Base-by-base conservation (phyloP, 192 early-diverging fungal genomes). In the Neocallimastix lanati region DNA sequence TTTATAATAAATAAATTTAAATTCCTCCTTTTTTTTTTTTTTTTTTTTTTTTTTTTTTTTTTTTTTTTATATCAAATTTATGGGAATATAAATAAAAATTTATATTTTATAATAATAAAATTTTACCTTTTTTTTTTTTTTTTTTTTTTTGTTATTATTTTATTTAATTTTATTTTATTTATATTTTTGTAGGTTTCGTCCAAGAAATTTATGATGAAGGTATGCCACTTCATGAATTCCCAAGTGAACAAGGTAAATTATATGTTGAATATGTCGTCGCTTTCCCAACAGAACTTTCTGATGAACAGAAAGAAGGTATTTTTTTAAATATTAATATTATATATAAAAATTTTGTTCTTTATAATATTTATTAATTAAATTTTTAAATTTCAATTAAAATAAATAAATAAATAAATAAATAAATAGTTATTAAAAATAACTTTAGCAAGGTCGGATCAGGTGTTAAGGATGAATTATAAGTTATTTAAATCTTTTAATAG, bases 231-330 rank as follows among this genome's bases (percentile, higher is more conserved):
- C 84, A 88, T 78, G 84, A 89, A 38, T 85, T 84, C 29, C 81
- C 87, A 12, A 83, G 85, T 18, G 87, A 93, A 77, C 82, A 87
- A 28, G 94, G 95, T 28, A 89, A 95, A 79, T 81, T 99, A 67
- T 97, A 88, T 85, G 91, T 98, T 30, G 92, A 97, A 77, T 99
- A 97, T 85, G 88, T 86, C 67, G 92, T 98, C 27, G 85, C 88
- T 14, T 92, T 98, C 80, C 96, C 98, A 35, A 84, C 84, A 0
- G 81, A 83, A 35, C 81, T 93, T 21, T 87, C 90, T 28, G 35
- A 80, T 29, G 78, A 83, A 28, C 78, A 81, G 14, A 78, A 82
- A 37, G 76, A 82, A 80, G 79, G 89, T 87, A 87, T 81, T 76
- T 82, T n/a, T 29, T 29, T 28, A 77, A 6, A 6, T 28, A 29